phyloP scores from a whole-genome alignment of 2,329 filamentous ascomycete species.

The Pyrenochaeta sp. region DNA sequence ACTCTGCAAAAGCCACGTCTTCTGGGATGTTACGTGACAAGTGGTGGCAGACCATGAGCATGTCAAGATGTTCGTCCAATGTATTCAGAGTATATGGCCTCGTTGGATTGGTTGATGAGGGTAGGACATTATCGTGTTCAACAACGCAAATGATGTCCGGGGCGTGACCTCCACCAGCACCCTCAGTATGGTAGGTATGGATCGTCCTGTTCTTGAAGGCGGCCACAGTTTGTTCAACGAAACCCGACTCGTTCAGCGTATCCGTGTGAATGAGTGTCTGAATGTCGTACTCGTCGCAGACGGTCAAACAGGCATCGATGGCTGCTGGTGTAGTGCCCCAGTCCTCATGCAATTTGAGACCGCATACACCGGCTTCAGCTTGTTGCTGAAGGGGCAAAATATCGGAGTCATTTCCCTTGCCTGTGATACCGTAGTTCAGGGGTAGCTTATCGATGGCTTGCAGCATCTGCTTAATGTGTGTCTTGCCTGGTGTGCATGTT shows the following conservation, averaged over 20 bases:
- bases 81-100: slow-evolving; percentile 91
- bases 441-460: slow-evolving; percentile 84
- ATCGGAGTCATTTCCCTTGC: slow-evolving; percentile 88
- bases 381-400: slow-evolving; percentile 78
- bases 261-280: slow-evolving; percentile 96
- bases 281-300: slow-evolving; percentile 91
- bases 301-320: slow-evolving; percentile 80
- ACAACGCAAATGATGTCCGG: slow-evolving; percentile 96
- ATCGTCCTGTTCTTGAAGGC: slow-evolving; percentile 88
- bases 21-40: slow-evolving; percentile 91
- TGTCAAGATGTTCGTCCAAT: slow-evolving; percentile 94
- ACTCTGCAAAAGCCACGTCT: slow-evolving; percentile 94
- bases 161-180: slow-evolving; percentile 91
- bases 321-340: slow-evolving; percentile 92
- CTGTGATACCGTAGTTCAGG: slow-evolving; percentile 88
- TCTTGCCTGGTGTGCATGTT: slow-evolving; percentile 88
- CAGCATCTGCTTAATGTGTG: slow-evolving; percentile 87
- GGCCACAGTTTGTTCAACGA: slow-evolving; percentile 89
- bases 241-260: slow-evolving; percentile 96
- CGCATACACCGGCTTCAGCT: slow-evolving; percentile 82
- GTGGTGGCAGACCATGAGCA: slow-evolving; percentile 98
- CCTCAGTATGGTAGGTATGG: slow-evolving; percentile 97
- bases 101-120: slow-evolving; percentile 91
- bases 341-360: slow-evolving; percentile 94
- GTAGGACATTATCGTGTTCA: slow-evolving; percentile 86